phyloP scores from a whole-genome alignment of 257 asterid genomes.

The Salvia splendens region DNA sequence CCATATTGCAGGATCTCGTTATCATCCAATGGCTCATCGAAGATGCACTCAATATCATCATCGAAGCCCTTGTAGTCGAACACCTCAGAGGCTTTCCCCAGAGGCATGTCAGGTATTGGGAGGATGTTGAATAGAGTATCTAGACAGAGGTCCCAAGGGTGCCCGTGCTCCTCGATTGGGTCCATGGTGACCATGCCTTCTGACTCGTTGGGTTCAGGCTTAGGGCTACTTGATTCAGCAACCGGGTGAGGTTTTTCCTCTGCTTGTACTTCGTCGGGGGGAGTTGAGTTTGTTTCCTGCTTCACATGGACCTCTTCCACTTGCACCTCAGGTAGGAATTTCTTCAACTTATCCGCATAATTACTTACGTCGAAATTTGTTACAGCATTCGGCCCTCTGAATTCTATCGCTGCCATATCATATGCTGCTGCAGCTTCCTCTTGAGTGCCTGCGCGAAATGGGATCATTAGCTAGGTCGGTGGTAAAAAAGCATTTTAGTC shows the following conservation, averaged over 20 bases:
- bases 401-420: conserved; percentile 83
- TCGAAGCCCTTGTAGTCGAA: conserved; percentile 55
- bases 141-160: conserved; percentile 71
- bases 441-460: conserved; percentile 53
- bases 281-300: conserved; percentile 27
- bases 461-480: neutral
- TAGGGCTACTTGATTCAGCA: conserved; percentile 28
- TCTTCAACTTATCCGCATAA: conserved; percentile 54
- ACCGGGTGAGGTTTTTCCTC: conserved; percentile 32
- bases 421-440: conserved; percentile 95
- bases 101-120: conserved; percentile 47
- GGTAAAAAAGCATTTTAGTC: neutral
- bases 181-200: conserved; percentile 42
- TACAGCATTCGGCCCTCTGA: conserved; percentile 73
- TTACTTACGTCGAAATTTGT: conserved; percentile 82
- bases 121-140: conserved; percentile 47
- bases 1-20: conserved; percentile 40
- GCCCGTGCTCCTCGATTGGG: conserved; percentile 45
- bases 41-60: conserved; percentile 56
- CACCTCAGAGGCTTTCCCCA: conserved; percentile 40
- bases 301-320: conserved; percentile 36
- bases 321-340: conserved; percentile 27
- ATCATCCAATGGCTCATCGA: conserved; percentile 42
- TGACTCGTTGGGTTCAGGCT: conserved; percentile 33
- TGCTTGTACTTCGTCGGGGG: conserved; percentile 11